A percentile compares a stretch with the other conserved stretches of the same genome.
phyloP scores from a whole-genome alignment of 225 moss, liverwort and hornwort species.

The Physcomitrium patens region DNA sequence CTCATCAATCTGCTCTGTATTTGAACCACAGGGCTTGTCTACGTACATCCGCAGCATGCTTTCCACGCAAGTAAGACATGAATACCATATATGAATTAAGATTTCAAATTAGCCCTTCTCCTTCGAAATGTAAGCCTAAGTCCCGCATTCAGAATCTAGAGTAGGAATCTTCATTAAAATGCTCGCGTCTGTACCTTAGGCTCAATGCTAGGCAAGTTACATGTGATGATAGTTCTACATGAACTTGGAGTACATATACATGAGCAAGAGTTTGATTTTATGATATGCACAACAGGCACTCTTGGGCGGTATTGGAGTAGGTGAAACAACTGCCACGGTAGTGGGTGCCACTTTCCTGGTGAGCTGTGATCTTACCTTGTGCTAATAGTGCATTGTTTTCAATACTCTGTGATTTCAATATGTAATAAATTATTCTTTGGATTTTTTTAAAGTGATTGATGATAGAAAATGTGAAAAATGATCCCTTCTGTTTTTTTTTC shows the following conservation, averaged over 20 bases:
- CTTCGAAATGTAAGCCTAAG: slow-evolving; percentile 17
- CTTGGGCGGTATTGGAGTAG: slow-evolving; percentile 94
- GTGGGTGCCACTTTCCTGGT: slow-evolving; percentile 99
- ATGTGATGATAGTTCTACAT: slow-evolving; percentile 20
- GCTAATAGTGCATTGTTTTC: not conserved
- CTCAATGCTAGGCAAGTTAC: slow-evolving; percentile 20
- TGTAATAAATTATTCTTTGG: too few relatives aligned
- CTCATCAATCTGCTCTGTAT: slow-evolving; percentile 17
- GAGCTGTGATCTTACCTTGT: not conserved
- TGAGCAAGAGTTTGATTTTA: slow-evolving; percentile 32
- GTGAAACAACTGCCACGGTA: slow-evolving; percentile 95
- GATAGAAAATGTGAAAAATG: slow-evolving; percentile 9
- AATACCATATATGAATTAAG: not conserved
- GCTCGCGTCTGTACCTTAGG: slow-evolving; percentile 4
- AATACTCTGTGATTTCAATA: slow-evolving; percentile 3
- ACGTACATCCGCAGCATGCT: slow-evolving; percentile 99
- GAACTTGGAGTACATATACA: slow-evolving; percentile 29
- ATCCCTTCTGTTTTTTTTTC: slow-evolving; percentile 10
- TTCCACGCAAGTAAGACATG: slow-evolving; percentile 84
- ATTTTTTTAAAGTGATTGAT: not conserved
- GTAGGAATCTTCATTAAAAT: not conserved
- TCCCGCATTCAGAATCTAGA: slow-evolving; percentile 19
- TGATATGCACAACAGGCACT: slow-evolving; percentile 75
- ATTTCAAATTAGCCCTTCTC: not conserved
- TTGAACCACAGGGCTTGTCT: slow-evolving; percentile 74